A percentile compares a stretch with the other conserved stretches of the same genome.
Conservation (phyloP, 2,329 filamentous ascomycete species). For the Pseudogymnoascus sp. region DNA sequence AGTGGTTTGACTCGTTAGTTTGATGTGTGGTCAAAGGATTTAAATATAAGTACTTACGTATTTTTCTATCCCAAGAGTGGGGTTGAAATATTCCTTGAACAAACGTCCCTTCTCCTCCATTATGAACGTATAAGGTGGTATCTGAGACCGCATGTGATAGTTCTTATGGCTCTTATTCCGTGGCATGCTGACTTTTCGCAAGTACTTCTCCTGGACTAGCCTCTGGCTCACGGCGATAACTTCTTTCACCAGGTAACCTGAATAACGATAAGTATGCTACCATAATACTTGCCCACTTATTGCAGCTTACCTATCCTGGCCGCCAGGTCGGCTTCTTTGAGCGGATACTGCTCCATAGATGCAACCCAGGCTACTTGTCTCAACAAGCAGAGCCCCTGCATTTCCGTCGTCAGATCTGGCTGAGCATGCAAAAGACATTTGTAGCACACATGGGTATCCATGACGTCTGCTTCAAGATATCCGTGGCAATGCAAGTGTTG, state of each 20-base stretch:
- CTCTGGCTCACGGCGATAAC: background rate
- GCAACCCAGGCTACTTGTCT: background rate
- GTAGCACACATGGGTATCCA: background rate
- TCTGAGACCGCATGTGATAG: background rate
- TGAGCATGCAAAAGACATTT: background rate
- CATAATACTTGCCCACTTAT: background rate
- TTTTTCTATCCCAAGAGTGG: background rate
- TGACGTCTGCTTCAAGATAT: background rate
- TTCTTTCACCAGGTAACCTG: background rate
- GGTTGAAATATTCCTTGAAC: background rate
- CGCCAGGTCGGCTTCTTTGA: background rate
- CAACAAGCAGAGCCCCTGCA: background rate
- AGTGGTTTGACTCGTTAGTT: background rate
- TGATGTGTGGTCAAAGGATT: background rate
- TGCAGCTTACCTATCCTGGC: background rate
- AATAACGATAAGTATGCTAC: background rate
- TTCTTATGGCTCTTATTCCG: background rate
- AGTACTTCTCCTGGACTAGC: background rate
- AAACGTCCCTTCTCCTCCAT: background rate
- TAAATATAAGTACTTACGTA: background rate
- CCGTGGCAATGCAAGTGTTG: background rate
- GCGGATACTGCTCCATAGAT: background rate
- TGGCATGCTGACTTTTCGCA: background rate
- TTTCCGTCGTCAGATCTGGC: background rate
- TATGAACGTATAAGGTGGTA: background rate